Base-by-base conservation (phyloP, 305 asterid species). In the Fraxinus ornus region DNA sequence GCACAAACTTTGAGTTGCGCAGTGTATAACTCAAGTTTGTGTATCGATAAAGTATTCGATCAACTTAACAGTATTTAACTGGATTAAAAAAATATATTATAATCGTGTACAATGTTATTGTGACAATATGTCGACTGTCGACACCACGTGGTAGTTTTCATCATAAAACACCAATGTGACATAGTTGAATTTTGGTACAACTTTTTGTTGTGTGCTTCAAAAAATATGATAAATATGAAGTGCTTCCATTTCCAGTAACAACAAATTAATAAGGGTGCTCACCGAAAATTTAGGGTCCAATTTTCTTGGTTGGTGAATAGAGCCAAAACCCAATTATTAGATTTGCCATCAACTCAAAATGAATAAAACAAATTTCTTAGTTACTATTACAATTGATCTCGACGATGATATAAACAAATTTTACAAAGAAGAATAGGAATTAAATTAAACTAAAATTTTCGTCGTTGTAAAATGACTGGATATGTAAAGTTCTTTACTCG, bases 221-320 rank as follows among this genome's bases (percentile, higher is more conserved):
- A n/a, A 15, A 62, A 62, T 2, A 22, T 6, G 13, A 22, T 32
- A 62, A 19, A 7, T 19, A 0, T 62, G 33, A 7, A 21, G 28
- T 3, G 17, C 12, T 0, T 21, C 13, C 0, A 7, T 2, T 21
- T 19, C 13, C 0, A 7, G 1, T 60, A 60, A 19, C 9, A 7
- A 21, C 71, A 62, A 5, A 21, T 60, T 22, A 62, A 62, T 22
- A 17, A 80, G 26, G 26, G 3, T 76, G 28, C 5, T 24, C 35
- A 49, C 86, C 62, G 26, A 64, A 66, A 60, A 79, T 32, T 75
- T 13, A 44, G 72, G 83, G 81, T 36, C 64, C 60, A 76, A 75
- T 49, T 75, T 82, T 85, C 17, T 52, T 71, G 79, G 84, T 84
- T 71, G 84, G 82, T 77, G 76, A 80, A 80, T 80, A 26, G 39